Evolutionary conservation across 306 rosid species (phyloP).

Genomic region (Vigna trinervia): DNA sequence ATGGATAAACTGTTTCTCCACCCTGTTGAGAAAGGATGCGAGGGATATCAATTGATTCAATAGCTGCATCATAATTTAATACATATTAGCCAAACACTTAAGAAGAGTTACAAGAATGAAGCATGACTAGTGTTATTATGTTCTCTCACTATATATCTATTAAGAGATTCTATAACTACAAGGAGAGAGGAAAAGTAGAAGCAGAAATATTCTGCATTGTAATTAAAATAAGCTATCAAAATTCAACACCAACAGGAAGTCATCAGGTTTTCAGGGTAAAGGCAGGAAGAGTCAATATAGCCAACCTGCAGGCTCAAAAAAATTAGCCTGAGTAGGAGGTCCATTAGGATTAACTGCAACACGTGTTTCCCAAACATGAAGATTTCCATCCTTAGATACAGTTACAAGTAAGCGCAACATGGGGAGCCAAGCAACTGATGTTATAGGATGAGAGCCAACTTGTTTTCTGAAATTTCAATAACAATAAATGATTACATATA

Average conservation of each 20-base stretch:
- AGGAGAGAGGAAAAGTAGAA: conserved; percentile 31
- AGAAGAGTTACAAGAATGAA: conserved; percentile 28
- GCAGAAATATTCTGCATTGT: conserved; percentile 24
- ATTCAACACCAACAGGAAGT: conserved; percentile 22
- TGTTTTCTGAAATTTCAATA: conserved; percentile 77
- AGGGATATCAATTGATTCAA: conserved; percentile 93
- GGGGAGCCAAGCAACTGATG: conserved; percentile 92
- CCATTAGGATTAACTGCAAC: conserved; percentile 82
- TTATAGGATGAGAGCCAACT: conserved; percentile 91
- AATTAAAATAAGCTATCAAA: conserved; percentile 22
- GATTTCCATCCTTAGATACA: conserved; percentile 85
- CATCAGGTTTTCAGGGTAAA: conserved; percentile 8
- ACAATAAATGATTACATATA: conserved; percentile 44
- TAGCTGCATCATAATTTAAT: conserved; percentile 63
- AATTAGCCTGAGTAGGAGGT: conserved; percentile 85
- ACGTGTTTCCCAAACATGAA: conserved; percentile 95
- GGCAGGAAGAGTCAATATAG: conserved; percentile 37
- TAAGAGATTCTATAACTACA: conserved; percentile 32
- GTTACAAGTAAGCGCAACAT: conserved; percentile 86
- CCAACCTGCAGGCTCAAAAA: conserved; percentile 96
- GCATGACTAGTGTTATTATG: conserved; percentile 6
- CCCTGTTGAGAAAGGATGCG: conserved; percentile 97
- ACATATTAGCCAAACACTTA: conserved; percentile 40
- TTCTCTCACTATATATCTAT: background rate
- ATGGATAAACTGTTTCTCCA: conserved; percentile 95